A percentile compares a stretch with the other conserved stretches of the same genome.
These are phyloP conservation scores for Leccinum imitatum DNA, from an alignment of 768 basidiomycete genomes.

Conservation along the genomic window DNA sequence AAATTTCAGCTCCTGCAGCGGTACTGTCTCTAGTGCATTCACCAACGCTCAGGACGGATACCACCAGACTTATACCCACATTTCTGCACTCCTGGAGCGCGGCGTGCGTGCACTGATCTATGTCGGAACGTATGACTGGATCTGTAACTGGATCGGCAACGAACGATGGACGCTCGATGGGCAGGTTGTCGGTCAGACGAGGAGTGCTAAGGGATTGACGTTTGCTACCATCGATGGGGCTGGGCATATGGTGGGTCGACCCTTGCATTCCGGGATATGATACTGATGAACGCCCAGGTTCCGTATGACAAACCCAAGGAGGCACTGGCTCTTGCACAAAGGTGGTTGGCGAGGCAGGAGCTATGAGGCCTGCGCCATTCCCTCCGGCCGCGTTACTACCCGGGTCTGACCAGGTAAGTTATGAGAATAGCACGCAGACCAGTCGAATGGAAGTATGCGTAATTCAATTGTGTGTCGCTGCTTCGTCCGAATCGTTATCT, in stretches of 20 bases:
- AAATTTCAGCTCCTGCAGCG: constrained; percentile 43
- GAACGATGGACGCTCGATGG: constrained; percentile 67
- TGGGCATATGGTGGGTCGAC: constrained; percentile 65
- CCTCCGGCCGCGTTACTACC: not conserved
- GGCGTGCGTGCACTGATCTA: constrained; percentile 73
- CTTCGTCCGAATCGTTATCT: not conserved
- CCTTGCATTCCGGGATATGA: not conserved
- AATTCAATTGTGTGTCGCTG: not conserved
- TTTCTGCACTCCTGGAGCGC: constrained; percentile 64
- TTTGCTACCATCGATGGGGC: constrained; percentile 67
- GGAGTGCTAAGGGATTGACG: constrained; percentile 59
- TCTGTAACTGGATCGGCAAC: constrained; percentile 79
- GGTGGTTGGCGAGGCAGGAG: constrained; percentile 41
- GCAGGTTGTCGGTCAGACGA: constrained; percentile 52
- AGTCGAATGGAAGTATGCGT: not conserved
- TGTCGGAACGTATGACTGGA: constrained; percentile 76
- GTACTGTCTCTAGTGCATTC: constrained; percentile 51
- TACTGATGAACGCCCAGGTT: constrained; percentile 36
- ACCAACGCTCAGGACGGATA: constrained; percentile 39
- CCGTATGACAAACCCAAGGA: constrained; percentile 65
- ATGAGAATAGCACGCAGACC: not conserved
- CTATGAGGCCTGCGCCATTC: constrained; percentile 8
- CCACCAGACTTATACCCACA: constrained; percentile 34
- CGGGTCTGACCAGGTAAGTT: not conserved
- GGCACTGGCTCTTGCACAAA: constrained; percentile 47